These are phyloP conservation scores for Thyridium curvatum DNA, from an alignment of 2,329 filamentous ascomycete species.

Conservation along the genomic window DNA sequence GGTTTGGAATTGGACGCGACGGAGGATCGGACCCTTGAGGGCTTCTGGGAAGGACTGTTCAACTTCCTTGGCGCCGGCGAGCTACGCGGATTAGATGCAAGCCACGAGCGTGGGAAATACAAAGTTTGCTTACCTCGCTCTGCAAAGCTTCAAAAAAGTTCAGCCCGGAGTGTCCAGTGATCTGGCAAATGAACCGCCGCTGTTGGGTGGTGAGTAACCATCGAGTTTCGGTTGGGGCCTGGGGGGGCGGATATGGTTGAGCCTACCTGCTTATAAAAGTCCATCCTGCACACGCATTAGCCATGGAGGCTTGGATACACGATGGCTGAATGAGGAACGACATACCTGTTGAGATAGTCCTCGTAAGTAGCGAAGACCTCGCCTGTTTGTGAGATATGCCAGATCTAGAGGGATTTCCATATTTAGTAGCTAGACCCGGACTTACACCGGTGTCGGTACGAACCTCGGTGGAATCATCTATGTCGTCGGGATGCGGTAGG, in stretches of 20 bases:
- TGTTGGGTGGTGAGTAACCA: conserved; percentile 24
- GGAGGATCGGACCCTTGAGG: conserved; percentile 83
- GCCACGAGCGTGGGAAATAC: conserved; percentile 3
- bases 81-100: conserved; percentile 38
- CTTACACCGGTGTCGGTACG: conserved; percentile 16
- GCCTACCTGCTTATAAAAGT: conserved; percentile 85
- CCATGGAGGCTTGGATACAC: background rate
- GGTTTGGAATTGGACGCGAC: conserved; percentile 85
- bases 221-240: background rate
- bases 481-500: conserved; percentile 62
- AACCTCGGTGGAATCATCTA: conserved; percentile 82
- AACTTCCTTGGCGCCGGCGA: conserved; percentile 77
- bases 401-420: conserved; percentile 56
- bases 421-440: conserved; percentile 4
- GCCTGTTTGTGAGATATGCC: conserved; percentile 83
- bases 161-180: conserved; percentile 85
- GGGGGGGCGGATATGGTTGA: background rate
- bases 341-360: conserved; percentile 76
- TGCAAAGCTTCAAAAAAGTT: conserved; percentile 89
- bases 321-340: conserved; percentile 6
- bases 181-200: conserved; percentile 90
- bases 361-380: conserved; percentile 90
- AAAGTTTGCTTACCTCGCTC: conserved; percentile 66
- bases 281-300: conserved; percentile 56
- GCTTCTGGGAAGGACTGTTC: conserved; percentile 88